Conservation (phyloP, 257 asterid species). For the Perilla frutescens region DNA sequence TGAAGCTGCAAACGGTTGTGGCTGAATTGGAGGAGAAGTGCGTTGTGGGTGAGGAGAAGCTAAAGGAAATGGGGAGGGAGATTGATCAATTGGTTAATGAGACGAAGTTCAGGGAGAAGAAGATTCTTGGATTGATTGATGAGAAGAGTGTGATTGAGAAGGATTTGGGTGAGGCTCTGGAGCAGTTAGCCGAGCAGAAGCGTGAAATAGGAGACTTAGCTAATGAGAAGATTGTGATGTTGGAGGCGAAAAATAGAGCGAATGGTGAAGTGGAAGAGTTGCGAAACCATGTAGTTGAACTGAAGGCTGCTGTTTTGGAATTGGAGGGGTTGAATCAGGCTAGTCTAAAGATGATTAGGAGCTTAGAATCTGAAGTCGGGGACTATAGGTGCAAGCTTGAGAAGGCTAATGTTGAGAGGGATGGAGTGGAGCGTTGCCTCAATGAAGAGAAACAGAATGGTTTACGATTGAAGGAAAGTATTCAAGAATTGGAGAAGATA, state of each 20-base stretch:
- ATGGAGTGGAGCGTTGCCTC: slow-evolving; percentile 37
- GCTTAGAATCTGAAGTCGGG: slow-evolving; percentile 54
- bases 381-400: slow-evolving; percentile 43
- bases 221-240: slow-evolving; percentile 48
- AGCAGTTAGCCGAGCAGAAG: slow-evolving; percentile 46
- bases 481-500: slow-evolving; percentile 51
- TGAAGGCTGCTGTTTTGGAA: slow-evolving; percentile 41
- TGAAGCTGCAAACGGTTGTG: slow-evolving; percentile 37
- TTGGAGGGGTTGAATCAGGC: slow-evolving; percentile 42
- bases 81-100: slow-evolving; percentile 51
- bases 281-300: slow-evolving; percentile 48
- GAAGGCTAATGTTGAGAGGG: slow-evolving; percentile 49
- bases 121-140: slow-evolving; percentile 45
- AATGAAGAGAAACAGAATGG: slow-evolving; percentile 51
- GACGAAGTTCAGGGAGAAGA: slow-evolving; percentile 48
- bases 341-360: slow-evolving; percentile 43
- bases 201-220: slow-evolving; percentile 41
- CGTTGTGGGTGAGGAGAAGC: slow-evolving; percentile 54
- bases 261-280: slow-evolving; percentile 51
- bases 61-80: slow-evolving; percentile 53
- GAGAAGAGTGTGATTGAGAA: slow-evolving; percentile 53
- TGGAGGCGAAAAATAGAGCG: slow-evolving; percentile 47
- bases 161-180: slow-evolving; percentile 45
- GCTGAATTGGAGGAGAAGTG: slow-evolving; percentile 67
- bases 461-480: slow-evolving; percentile 44